Conservation (phyloP, 495 filamentous ascomycete species). For the Paragyromitra xinjiangensis region DNA sequence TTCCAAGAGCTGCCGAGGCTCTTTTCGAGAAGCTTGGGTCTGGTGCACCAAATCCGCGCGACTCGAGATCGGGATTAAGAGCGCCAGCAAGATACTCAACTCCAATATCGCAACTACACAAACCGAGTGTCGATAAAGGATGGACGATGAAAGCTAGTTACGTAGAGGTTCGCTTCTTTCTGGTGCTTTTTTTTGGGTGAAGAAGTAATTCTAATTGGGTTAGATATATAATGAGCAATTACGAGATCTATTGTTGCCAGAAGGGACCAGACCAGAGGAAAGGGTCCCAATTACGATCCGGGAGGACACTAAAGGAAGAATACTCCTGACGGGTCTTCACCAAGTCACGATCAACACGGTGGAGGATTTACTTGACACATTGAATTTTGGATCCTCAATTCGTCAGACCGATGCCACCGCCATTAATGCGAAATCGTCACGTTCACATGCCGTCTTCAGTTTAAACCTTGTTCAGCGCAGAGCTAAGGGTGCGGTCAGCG, state of each 20-base stretch:
- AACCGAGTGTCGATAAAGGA: conserved; percentile 71
- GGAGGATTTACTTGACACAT: conserved; percentile 85
- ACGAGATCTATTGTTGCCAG: conserved; percentile 86
- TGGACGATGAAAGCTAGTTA: conserved; percentile 97
- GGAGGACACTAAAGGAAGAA: conserved; percentile 94
- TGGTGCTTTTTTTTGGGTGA: conserved; percentile 11
- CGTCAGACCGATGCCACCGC: conserved; percentile 98
- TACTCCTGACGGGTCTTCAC: conserved; percentile 86
- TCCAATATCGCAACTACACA: conserved; percentile 63
- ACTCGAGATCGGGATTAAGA: conserved; percentile 78
- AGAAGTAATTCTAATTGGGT: conserved; percentile 40
- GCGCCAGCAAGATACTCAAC: conserved; percentile 84
- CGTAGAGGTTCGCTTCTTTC: conserved; percentile 72
- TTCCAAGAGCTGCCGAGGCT: conserved; percentile 85
- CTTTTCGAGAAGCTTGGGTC: conserved; percentile 89
- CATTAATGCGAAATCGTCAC: conserved; percentile 98
- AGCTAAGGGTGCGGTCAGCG: conserved; percentile 59
- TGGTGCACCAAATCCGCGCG: conserved; percentile 64
- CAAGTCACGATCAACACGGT: conserved; percentile 91
- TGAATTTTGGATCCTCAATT: conserved; percentile 93
- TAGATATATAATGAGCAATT: conserved; percentile 97
- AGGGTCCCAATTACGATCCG: conserved; percentile 82
- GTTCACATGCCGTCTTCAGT: conserved; percentile 97
- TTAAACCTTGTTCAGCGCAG: conserved; percentile 92
- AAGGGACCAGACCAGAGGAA: conserved; percentile 73